phyloP scores from a whole-genome alignment of 2,329 filamentous ascomycete species.

The Pseudogymnoascus destructans region DNA sequence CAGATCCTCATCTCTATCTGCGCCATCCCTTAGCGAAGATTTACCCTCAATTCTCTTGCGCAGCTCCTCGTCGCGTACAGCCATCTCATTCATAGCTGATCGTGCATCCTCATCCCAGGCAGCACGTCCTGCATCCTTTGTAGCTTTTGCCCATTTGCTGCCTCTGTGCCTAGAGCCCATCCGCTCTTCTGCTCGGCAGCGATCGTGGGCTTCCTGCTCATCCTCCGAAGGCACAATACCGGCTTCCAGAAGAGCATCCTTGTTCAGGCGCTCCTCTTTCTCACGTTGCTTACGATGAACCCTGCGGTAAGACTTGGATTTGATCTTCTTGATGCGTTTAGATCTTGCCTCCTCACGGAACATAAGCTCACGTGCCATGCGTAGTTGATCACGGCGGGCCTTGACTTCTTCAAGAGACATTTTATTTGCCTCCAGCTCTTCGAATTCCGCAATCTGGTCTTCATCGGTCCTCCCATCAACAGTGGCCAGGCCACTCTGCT shows the following conservation, averaged over 20 bases:
- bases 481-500: conserved; percentile 65
- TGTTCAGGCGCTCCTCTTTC: conserved; percentile 42
- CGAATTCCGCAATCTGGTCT: conserved; percentile 53
- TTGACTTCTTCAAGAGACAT: conserved; percentile 60
- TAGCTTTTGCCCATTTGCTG: conserved; percentile 58
- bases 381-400: conserved; percentile 59
- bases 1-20: conserved; percentile 36
- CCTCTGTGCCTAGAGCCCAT: conserved; percentile 59
- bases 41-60: conserved; percentile 52
- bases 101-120: conserved; percentile 61
- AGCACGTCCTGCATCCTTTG: conserved; percentile 50
- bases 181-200: conserved; percentile 51
- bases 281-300: conserved; percentile 74
- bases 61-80: conserved; percentile 52
- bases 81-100: conserved; percentile 50
- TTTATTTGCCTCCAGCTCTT: conserved; percentile 57
- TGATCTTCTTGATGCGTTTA: conserved; percentile 96
- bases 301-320: conserved; percentile 87
- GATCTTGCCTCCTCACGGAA: conserved; percentile 81
- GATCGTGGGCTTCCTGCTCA: conserved; percentile 49
- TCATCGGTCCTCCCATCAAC: conserved; percentile 46
- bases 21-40: conserved; percentile 33
- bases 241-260: conserved; percentile 42
- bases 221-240: conserved; percentile 49
- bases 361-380: conserved; percentile 69